Evolutionary conservation across 2,329 filamentous ascomycete species (phyloP), one percentile per base, ranked within the genome.

Genomic region (Venturia asperata): DNA sequence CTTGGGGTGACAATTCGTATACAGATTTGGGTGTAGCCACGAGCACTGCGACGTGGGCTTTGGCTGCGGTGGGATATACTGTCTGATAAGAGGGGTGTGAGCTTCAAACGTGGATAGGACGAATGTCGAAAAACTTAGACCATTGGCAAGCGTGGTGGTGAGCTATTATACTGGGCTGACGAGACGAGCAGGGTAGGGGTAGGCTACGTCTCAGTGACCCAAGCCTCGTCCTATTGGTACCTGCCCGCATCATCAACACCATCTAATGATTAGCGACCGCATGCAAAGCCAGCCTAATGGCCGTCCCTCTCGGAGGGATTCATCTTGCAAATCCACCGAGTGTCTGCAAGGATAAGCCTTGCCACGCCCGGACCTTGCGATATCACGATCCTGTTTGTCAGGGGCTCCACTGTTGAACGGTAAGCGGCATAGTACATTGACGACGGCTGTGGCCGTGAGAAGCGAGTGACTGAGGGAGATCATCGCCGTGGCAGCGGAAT

Each of bases 191-290:
- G 49, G 49, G 5, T 4, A 34, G 30, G 49, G 49, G 5, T 4
- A 34, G 30, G 52, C n/a, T 58, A 58, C 52, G 52, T 58, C 52
- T n/a, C 52, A 58, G 30, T 58, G 52, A 58, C 52, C 52, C 52
- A 58, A 58, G 52, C 52, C n/a, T 37, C 9, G 27, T 58, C 30
- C 52, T 37, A 58, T 63, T 63, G 61, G 61, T 52, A 63, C 24
- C 27, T 58, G 30, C 52, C 52, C 41, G 61, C 61, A 63, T 63
- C 45, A 47, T 63, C 52, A 58, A 49, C 42, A 24, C 24, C 45
- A 63, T 49, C 43, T 52, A 63, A 63, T 63, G 41, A 63, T 63
- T 63, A 63, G 61, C 61, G 43, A 52, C 42, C 19, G 61, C 61
- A 39, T 39, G 43, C 61, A 63, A 63, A 47, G 61, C 43, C 61